Percentiles rank a stretch among this genome's conserved stretches.
phyloP scores from a whole-genome alignment of 1,284 basidiomycete species.

The Athelia psychrophila region DNA sequence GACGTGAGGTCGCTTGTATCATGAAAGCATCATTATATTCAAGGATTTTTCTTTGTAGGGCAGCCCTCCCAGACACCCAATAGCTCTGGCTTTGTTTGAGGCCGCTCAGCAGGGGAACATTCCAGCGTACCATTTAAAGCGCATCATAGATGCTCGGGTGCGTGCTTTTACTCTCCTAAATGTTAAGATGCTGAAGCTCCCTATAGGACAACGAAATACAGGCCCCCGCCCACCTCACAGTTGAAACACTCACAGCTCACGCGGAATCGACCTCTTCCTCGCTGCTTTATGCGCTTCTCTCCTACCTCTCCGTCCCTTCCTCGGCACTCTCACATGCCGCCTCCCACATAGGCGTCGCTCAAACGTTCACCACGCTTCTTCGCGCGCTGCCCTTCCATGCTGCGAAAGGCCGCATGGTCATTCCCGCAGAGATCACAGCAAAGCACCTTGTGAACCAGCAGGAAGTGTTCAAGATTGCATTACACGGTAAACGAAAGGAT shows the following conservation, averaged over 20 bases:
- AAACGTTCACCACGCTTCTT: slow-evolving; percentile 71
- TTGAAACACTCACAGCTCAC: slow-evolving; percentile 68
- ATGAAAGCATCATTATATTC: slow-evolving; percentile 10
- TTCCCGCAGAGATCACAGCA: slow-evolving; percentile 84
- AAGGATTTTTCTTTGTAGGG: slow-evolving; percentile 40
- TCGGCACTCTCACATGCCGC: slow-evolving; percentile 74
- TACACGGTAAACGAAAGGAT: slow-evolving; percentile 24
- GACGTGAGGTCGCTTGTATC: slow-evolving; percentile 47
- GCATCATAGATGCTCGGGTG: slow-evolving; percentile 86
- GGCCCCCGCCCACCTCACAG: slow-evolving; percentile 64
- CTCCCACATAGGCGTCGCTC: slow-evolving; percentile 74
- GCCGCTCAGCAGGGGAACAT: slow-evolving; percentile 50
- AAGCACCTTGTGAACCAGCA: slow-evolving; percentile 83
- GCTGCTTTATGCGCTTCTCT: slow-evolving; percentile 77
- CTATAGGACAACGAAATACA: slow-evolving; percentile 73
- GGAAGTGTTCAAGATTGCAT: slow-evolving; percentile 75
- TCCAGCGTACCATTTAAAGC: slow-evolving; percentile 76
- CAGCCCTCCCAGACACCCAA: slow-evolving; percentile 78
- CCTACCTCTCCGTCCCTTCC: slow-evolving; percentile 63
- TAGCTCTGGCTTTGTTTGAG: slow-evolving; percentile 73
- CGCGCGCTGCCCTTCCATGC: slow-evolving; percentile 78
- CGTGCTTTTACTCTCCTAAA: slow-evolving; percentile 25
- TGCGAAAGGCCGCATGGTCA: slow-evolving; percentile 69
- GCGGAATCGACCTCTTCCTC: slow-evolving; percentile 81
- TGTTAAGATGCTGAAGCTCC: slow-evolving; percentile 10